Percentiles rank a stretch among this genome's conserved stretches.
Conservation (phyloP, 257 asterid species). For the Solanum appendiculatum region DNA sequence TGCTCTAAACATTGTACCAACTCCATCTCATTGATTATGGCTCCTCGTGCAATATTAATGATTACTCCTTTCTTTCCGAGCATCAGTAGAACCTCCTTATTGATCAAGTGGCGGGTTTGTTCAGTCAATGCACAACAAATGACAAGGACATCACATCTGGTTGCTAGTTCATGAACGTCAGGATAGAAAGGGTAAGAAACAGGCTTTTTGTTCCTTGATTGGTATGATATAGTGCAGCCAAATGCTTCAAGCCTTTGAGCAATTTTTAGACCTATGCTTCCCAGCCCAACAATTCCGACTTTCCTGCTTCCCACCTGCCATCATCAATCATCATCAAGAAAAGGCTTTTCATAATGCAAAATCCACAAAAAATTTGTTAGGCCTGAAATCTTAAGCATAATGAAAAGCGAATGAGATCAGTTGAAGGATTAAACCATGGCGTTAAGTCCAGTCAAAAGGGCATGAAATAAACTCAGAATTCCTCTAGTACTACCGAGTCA, state of each 20-base stretch:
- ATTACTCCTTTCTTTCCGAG: slow-evolving; percentile 55
- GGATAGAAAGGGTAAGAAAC: slow-evolving; percentile 28
- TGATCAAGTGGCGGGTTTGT: slow-evolving; percentile 60
- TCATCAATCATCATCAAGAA: no score
- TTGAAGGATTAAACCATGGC: neutral
- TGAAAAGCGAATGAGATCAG: neutral
- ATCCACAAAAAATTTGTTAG: neutral
- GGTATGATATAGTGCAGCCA: slow-evolving; percentile 45
- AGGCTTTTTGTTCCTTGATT: slow-evolving; percentile 43
- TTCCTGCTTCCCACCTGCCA: slow-evolving; percentile 60
- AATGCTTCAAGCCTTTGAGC: slow-evolving; percentile 70
- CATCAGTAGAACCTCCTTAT: slow-evolving; percentile 38
- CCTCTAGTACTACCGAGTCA: neutral
- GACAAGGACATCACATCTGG: slow-evolving; percentile 34
- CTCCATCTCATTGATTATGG: slow-evolving; percentile 24
- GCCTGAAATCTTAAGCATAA: neutral
- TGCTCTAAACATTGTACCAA: slow-evolving; percentile 22
- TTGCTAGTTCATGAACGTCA: slow-evolving; percentile 32
- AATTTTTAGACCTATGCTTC: slow-evolving; percentile 68
- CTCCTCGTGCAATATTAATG: slow-evolving; percentile 66
- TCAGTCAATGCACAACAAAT: slow-evolving; percentile 53
- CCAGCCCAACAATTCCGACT: slow-evolving; percentile 79
- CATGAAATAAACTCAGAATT: neutral
- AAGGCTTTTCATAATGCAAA: neutral
- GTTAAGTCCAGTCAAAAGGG: neutral